These are phyloP conservation scores for Lyophyllum decastes DNA, from an alignment of 768 basidiomycete species.

Conservation along the genomic window DNA sequence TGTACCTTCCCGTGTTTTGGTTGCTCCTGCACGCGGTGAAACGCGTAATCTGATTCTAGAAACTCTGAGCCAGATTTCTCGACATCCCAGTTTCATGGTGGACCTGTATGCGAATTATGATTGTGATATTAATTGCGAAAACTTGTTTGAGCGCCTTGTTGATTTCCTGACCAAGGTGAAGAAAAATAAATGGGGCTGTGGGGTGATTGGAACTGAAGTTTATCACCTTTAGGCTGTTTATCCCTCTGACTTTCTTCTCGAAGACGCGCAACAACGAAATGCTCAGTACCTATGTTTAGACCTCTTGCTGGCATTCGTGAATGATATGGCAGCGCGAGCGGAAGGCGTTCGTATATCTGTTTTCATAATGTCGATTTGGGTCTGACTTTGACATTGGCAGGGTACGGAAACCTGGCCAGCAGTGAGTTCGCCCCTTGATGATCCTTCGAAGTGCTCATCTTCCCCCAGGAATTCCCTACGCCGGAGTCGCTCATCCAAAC, in stretches of 20 bases:
- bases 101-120: constrained; percentile 97
- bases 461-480: constrained; percentile 50
- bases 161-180: constrained; percentile 86
- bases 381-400: constrained; percentile 28
- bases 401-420: constrained; percentile 59
- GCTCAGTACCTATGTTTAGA: constrained; percentile 89
- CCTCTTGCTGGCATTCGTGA: constrained; percentile 81
- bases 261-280: constrained; percentile 69
- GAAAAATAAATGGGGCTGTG: neutral
- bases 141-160: constrained; percentile 87
- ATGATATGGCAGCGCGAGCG: constrained; percentile 78
- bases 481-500: constrained; percentile 59
- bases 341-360: constrained; percentile 38
- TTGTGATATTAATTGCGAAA: constrained; percentile 95
- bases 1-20: constrained; percentile 56
- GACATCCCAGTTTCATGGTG: constrained; percentile 90
- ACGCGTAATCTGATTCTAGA: constrained; percentile 90
- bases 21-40: constrained; percentile 82
- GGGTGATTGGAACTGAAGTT: neutral
- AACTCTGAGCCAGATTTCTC: constrained; percentile 77
- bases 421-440: constrained; percentile 38
- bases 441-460: constrained; percentile 3
- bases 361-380: neutral
- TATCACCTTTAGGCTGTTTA: constrained; percentile 70
- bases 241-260: constrained; percentile 59